Evolutionary conservation across 73 alveolate species (phyloP).

Genomic region (Blepharisma japonicum): DNA sequence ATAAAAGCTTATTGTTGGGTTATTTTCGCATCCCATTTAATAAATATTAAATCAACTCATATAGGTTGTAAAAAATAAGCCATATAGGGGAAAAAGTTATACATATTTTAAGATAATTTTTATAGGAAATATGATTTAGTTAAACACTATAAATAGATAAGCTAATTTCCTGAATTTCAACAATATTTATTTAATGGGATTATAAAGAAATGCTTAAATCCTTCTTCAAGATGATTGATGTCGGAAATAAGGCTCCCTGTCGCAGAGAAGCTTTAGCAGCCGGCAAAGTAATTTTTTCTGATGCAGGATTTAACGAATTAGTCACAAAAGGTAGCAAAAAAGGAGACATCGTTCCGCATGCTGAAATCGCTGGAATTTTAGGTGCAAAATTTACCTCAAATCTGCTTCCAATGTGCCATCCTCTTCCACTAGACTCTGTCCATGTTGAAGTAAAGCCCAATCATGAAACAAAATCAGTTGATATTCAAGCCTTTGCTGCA

Average conservation of each 20-base stretch:
- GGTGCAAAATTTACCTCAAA: slow-evolving; percentile 8
- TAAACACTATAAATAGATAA: too few species aligned
- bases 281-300: slow-evolving; percentile 5
- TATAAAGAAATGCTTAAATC: too few species aligned
- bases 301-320: not conserved
- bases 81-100: too few species aligned
- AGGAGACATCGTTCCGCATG: not conserved
- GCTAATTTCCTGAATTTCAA: too few species aligned
- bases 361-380: slow-evolving; percentile 17
- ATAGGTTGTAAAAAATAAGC: too few species aligned
- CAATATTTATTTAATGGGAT: too few species aligned
- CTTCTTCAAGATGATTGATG: not conserved
- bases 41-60: too few species aligned
- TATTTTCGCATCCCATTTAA: too few species aligned
- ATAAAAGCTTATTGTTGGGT: too few species aligned
- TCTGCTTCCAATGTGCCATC: slow-evolving; percentile 22
- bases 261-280: slow-evolving; percentile 14
- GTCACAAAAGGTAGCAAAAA: slow-evolving; percentile 8
- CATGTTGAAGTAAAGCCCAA: not conserved
- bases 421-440: not conserved
- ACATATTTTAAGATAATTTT: too few species aligned
- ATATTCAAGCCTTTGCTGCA: not conserved
- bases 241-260: not conserved
- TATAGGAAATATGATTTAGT: too few species aligned
- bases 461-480: not conserved